These are phyloP conservation scores for Aspergillus amoenus DNA, from an alignment of 2,329 filamentous ascomycete genomes.

Conservation along the genomic window DNA sequence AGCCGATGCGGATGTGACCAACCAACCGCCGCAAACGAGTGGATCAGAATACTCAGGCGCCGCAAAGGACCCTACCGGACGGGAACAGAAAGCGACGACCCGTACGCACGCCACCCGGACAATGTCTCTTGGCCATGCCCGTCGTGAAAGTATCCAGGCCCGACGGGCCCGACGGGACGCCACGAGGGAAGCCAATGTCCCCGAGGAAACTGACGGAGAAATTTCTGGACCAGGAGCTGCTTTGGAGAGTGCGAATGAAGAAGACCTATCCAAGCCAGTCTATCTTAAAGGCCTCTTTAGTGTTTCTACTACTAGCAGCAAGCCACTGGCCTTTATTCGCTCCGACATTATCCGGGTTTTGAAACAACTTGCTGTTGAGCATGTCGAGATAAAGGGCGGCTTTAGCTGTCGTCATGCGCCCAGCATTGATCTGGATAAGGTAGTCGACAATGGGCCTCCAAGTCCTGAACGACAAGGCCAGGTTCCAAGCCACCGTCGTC, in stretches of 20 bases:
- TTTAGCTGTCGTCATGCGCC: conserved; percentile 87
- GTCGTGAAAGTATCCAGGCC: conserved; percentile 88
- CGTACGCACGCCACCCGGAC: conserved; percentile 69
- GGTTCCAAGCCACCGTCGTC: conserved; percentile 64
- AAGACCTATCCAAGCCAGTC: conserved; percentile 81
- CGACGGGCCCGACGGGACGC: conserved; percentile 74
- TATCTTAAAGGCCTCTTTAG: conserved; percentile 96
- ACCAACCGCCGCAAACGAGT: conserved; percentile 71
- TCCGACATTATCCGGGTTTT: conserved; percentile 88
- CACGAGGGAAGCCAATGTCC: conserved; percentile 71
- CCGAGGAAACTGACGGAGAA: conserved; percentile 87
- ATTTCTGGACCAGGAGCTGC: conserved; percentile 57
- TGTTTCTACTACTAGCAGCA: conserved; percentile 92
- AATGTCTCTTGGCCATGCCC: conserved; percentile 84
- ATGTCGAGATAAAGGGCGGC: conserved; percentile 86
- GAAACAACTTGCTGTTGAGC: conserved; percentile 84
- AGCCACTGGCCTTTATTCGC: conserved; percentile 81
- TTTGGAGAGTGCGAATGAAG: conserved; percentile 52
- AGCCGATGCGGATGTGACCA: conserved; percentile 54
- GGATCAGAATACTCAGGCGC: conserved; percentile 68
- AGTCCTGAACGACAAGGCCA: conserved; percentile 55
- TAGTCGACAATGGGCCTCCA: conserved; percentile 59
- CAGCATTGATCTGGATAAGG: conserved; percentile 81
- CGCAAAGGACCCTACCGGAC: conserved; percentile 45
- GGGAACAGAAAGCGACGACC: conserved; percentile 53